A percentile compares a stretch with the other conserved stretches of the same genome.
Conservation (phyloP, 331 rosid species). For the Cucumis variabilis region DNA sequence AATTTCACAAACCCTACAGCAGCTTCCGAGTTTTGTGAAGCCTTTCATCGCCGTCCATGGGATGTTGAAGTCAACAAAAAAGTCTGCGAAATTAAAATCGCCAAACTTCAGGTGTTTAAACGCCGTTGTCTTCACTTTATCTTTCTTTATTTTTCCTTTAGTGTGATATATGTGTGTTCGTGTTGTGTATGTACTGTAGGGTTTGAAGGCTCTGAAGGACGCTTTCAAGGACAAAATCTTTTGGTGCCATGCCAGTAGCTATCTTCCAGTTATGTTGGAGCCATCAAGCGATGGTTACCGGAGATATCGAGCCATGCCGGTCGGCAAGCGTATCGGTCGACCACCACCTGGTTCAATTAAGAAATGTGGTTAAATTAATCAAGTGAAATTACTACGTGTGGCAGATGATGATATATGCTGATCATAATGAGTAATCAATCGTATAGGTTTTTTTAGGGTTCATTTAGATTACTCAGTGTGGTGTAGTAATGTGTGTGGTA, state of each 20-base stretch:
- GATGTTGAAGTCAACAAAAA: constrained; percentile 22
- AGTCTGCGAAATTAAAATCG: constrained; percentile 27
- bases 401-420: no score
- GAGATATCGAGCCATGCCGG: not conserved
- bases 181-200: not conserved
- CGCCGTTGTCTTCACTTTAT: not conserved
- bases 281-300: constrained; percentile 38
- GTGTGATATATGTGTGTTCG: no score
- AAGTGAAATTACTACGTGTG: no score
- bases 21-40: constrained; percentile 32
- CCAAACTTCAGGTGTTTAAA: constrained; percentile 37
- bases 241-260: constrained; percentile 38
- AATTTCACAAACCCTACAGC: constrained; percentile 33
- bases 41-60: constrained; percentile 26
- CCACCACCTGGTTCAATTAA: not conserved
- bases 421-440: not conserved
- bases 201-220: constrained; percentile 1
- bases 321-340: constrained; percentile 5
- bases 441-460: not conserved
- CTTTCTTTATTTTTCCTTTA: no score
- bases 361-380: not conserved
- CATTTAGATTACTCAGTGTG: not conserved
- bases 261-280: constrained; percentile 24
- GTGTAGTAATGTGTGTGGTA: not conserved
- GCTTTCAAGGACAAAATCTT: constrained; percentile 32